Percentiles rank a stretch among this genome's conserved stretches.
Evolutionary conservation across 495 filamentous ascomycete genomes (phyloP).

Genomic region (Aspergillus diversus): DNA sequence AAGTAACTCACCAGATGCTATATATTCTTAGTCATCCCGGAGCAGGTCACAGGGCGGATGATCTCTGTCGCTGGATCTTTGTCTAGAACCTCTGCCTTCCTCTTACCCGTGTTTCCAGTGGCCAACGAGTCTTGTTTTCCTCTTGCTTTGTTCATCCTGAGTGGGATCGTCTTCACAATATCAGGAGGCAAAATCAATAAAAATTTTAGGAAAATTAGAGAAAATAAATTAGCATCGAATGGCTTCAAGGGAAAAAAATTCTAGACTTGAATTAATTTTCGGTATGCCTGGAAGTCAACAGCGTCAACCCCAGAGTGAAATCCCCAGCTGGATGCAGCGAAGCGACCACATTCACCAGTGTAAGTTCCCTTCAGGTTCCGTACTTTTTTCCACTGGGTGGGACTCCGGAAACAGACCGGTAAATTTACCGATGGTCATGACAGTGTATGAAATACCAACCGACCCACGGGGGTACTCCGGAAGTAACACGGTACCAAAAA

Average conservation of each 20-base stretch:
- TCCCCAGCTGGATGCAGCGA: slow-evolving; percentile 12
- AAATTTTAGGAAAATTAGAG: neutral
- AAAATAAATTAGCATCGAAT: neutral
- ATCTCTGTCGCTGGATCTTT: slow-evolving; percentile 27
- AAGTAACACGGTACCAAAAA: slow-evolving; percentile 29
- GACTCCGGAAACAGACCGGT: slow-evolving; percentile 36
- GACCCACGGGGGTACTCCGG: slow-evolving; percentile 37
- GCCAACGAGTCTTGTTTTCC: neutral
- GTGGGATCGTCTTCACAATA: too few species aligned
- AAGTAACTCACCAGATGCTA: neutral
- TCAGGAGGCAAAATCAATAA: neutral
- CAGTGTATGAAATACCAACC: slow-evolving; percentile 31
- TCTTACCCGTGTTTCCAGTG: neutral
- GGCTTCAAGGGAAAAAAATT: neutral
- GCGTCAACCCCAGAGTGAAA: neutral
- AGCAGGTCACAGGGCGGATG: slow-evolving; percentile 33
- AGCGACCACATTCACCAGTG: slow-evolving; percentile 16
- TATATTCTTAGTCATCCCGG: slow-evolving; percentile 25
- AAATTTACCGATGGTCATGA: slow-evolving; percentile 29
- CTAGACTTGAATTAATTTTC: neutral
- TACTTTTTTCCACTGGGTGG: slow-evolving; percentile 32
- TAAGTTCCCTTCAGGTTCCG: slow-evolving; percentile 20
- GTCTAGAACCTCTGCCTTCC: slow-evolving; percentile 28
- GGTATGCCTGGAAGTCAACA: neutral
- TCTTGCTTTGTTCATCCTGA: too few species aligned